These are phyloP conservation scores for Dendrobium nobile DNA, from an alignment of 106 monocot genomes.

Conservation along the genomic window DNA sequence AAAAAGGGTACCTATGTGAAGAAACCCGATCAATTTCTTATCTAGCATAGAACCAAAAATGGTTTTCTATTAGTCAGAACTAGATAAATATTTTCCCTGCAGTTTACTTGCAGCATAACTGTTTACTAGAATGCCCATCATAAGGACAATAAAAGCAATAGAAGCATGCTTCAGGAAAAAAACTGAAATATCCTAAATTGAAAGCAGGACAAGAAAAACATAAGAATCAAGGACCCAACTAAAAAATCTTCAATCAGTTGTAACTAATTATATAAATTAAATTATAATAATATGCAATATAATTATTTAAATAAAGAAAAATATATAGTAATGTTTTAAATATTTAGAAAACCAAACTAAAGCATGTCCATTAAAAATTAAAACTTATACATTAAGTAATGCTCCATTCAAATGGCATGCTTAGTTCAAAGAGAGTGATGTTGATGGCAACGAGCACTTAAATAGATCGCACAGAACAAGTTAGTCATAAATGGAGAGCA, in stretches of 20 bases:
- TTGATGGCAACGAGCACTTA: no score
- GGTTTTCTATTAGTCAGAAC: background rate
- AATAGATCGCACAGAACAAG: no score
- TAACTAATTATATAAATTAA: no score
- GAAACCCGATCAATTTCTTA: background rate
- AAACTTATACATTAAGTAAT: no score
- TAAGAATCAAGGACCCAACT: background rate
- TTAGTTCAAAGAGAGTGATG: no score
- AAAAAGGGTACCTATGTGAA: constrained; percentile 2
- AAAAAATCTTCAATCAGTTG: background rate
- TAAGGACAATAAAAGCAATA: background rate
- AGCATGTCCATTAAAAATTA: no score
- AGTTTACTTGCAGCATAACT: background rate
- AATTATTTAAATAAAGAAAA: no score
- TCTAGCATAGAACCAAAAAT: background rate
- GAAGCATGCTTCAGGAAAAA: background rate
- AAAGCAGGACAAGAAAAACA: background rate
- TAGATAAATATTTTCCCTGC: background rate
- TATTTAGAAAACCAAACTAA: no score
- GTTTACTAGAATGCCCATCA: background rate
- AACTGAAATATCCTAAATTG: background rate
- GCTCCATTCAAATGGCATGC: no score
- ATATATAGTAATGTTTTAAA: no score
- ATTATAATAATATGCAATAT: no score
- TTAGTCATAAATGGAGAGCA: no score